A percentile compares a stretch with the other conserved stretches of the same genome.
phyloP scores from a whole-genome alignment of 2,329 filamentous ascomycete species.

The Alternaria ventricosa region DNA sequence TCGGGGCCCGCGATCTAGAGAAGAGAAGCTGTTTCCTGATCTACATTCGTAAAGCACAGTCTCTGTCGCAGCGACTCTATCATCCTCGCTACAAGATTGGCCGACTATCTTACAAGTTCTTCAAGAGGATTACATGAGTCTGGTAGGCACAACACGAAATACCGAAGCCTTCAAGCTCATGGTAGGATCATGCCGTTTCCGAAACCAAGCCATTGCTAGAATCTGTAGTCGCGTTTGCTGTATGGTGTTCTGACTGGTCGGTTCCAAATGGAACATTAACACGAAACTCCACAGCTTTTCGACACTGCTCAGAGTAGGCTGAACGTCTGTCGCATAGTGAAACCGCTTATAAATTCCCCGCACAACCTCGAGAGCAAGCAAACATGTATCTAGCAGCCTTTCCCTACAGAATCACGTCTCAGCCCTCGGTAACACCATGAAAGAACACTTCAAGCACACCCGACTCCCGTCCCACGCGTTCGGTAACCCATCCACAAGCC shows the following conservation, averaged over 20 bases:
- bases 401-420: background rate
- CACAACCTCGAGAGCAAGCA: fast-evolving
- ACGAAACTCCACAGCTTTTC: background rate
- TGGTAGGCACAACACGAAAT: background rate
- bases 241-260: background rate
- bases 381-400: background rate
- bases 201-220: background rate
- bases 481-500: background rate
- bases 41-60: background rate
- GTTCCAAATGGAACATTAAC: background rate
- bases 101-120: background rate
- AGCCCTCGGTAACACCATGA: background rate
- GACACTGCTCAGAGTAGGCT: background rate
- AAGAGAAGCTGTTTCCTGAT: background rate
- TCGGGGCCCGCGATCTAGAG: background rate
- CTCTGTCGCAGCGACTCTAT: background rate
- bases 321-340: background rate
- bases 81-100: background rate
- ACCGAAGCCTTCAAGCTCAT: background rate
- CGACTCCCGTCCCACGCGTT: background rate
- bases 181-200: background rate
- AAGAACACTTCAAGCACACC: fast-evolving
- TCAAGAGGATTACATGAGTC: background rate
- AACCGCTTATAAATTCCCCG: background rate
- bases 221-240: background rate